A percentile compares a stretch with the other conserved stretches of the same genome.
phyloP scores from a whole-genome alignment of 2,329 filamentous ascomycete species.

The Lasiodiplodia gonubiensis region DNA sequence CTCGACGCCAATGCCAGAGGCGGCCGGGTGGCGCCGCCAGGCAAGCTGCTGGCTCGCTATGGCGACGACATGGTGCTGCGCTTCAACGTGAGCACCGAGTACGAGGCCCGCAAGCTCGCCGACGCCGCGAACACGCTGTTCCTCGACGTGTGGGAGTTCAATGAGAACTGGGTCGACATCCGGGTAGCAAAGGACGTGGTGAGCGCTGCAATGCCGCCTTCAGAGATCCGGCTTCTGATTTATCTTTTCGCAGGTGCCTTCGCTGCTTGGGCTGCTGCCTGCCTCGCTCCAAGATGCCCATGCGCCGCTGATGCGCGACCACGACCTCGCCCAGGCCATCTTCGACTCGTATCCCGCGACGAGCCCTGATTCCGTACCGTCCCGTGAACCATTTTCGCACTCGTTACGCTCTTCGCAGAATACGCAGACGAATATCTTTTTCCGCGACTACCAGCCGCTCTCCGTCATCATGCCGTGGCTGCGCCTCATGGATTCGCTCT shows the following conservation, averaged over 20 bases:
- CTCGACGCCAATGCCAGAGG: conserved; percentile 8
- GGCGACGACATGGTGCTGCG: conserved; percentile 84
- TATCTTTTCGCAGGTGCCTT: conserved; percentile 58
- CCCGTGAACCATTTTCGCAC: conserved; percentile 37
- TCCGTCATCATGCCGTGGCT: conserved; percentile 90
- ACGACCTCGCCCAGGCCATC: conserved; percentile 71
- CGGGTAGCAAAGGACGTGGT: conserved; percentile 77
- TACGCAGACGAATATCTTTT: conserved; percentile 71
- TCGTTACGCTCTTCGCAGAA: conserved; percentile 39
- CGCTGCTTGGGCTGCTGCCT: conserved; percentile 79
- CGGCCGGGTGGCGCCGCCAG: conserved; percentile 30
- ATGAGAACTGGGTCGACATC: conserved; percentile 82
- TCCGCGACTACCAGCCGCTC: conserved; percentile 88
- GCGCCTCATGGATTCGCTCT: conserved; percentile 86
- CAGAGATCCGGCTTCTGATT: conserved; percentile 8
- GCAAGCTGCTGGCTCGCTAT: conserved; percentile 60
- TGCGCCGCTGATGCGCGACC: conserved; percentile 76
- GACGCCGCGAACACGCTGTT: conserved; percentile 76
- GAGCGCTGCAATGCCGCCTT: conserved; percentile 37
- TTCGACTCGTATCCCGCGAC: conserved; percentile 73
- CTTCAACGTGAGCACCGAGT: conserved; percentile 75
- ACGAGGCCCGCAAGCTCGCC: conserved; percentile 73
- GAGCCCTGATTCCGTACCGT: conserved; percentile 39
- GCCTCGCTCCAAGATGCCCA: conserved; percentile 73
- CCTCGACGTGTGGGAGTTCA: conserved; percentile 90